phyloP scores from a whole-genome alignment of 2,329 filamentous ascomycete genomes.

The Cercospora zeae-maydis region DNA sequence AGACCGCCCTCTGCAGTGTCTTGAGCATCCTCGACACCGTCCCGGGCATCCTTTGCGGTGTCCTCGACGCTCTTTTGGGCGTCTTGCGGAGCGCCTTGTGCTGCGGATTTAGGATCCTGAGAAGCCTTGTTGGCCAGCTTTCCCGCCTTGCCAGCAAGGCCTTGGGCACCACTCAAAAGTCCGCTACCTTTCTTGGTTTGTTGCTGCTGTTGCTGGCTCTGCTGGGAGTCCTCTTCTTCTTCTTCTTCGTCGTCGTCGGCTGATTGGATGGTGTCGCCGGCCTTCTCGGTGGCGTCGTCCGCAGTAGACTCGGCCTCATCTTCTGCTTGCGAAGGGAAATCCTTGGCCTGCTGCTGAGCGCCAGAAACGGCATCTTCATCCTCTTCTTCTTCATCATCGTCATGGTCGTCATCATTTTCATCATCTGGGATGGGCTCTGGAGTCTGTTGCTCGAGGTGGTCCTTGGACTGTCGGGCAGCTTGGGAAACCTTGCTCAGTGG shows the following conservation, averaged over 20 bases:
- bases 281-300: conserved; percentile 46
- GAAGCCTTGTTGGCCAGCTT: conserved; percentile 45
- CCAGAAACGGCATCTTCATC: conserved; percentile 33
- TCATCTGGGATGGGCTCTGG: conserved; percentile 47
- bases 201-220: conserved; percentile 23
- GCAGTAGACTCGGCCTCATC: conserved; percentile 36
- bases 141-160: conserved; percentile 47
- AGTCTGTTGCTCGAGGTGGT: conserved; percentile 45
- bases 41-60: conserved; percentile 34
- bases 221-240: conserved; percentile 27
- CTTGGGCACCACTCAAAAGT: conserved; percentile 44
- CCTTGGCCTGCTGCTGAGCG: conserved; percentile 43
- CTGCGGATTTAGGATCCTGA: conserved; percentile 36
- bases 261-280: conserved; percentile 36
- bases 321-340: conserved; percentile 42
- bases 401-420: conserved; percentile 34
- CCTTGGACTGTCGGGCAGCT: conserved; percentile 43
- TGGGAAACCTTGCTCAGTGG: conserved; percentile 48
- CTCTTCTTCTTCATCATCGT: conserved; percentile 32
- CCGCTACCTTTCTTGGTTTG: conserved; percentile 34
- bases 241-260: conserved; percentile 32
- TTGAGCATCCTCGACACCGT: conserved; percentile 33
- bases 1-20: conserved; percentile 34
- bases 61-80: conserved; percentile 37
- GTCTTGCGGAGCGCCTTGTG: conserved; percentile 30